A percentile compares a stretch with the other conserved stretches of the same genome.
These are phyloP conservation scores for Teunomyces funiuensis DNA, from an alignment of 805 yeast species.

Conservation along the genomic window DNA sequence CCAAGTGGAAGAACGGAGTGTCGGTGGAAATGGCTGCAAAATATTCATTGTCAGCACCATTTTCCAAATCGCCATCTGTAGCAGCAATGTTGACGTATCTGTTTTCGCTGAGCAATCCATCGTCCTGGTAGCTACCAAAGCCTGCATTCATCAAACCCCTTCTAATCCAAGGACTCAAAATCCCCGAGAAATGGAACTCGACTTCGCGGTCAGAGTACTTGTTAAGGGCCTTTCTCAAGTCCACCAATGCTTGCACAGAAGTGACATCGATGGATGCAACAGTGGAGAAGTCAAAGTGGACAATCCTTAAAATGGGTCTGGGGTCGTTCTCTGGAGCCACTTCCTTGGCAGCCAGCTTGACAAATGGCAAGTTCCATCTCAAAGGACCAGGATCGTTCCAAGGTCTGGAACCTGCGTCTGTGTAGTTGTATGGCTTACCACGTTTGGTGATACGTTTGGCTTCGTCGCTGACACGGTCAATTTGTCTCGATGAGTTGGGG, in stretches of 20 bases:
- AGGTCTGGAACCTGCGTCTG: conserved; percentile 62
- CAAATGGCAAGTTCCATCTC: conserved; percentile 35
- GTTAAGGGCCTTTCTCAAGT: conserved; percentile 68
- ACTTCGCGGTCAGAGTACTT: conserved; percentile 78
- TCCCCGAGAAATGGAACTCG: conserved; percentile 87
- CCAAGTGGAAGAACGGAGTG: conserved; percentile 77
- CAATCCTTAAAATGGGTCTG: conserved; percentile 66
- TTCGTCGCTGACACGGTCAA: conserved; percentile 67
- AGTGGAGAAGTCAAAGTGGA: conserved; percentile 80
- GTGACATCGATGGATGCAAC: conserved; percentile 79
- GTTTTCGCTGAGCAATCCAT: conserved; percentile 35
- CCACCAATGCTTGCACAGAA: conserved; percentile 74
- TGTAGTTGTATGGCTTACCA: conserved; percentile 45
- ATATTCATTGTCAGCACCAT: conserved; percentile 31
- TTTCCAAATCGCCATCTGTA: conserved; percentile 31
- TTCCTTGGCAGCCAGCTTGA: conserved; percentile 17
- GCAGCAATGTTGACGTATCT: conserved; percentile 43
- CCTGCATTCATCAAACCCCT: conserved; percentile 74
- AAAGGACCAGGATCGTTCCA: conserved; percentile 89
- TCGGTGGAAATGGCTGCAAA: conserved; percentile 60
- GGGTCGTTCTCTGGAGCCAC: conserved; percentile 27
- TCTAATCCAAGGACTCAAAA: conserved; percentile 83
- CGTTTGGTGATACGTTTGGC: conserved; percentile 61
- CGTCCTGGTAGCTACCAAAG: conserved; percentile 61
- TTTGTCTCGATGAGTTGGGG: conserved; percentile 74